Percentiles rank a stretch among this genome's conserved stretches.
Conservation (phyloP, 129 eudicot species). For the Centrapalus pauciflorus region DNA sequence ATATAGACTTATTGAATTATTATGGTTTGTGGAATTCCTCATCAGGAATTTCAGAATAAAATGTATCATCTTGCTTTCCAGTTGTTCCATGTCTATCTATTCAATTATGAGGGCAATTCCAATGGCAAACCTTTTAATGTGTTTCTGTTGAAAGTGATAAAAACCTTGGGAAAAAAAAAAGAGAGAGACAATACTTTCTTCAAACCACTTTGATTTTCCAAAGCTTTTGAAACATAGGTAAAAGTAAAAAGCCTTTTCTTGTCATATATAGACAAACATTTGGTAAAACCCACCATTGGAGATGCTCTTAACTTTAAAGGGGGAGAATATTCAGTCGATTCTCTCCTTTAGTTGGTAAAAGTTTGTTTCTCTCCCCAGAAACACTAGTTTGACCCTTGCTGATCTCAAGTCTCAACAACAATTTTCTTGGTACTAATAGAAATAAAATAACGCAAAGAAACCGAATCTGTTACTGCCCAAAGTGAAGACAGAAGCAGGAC, state of each 20-base stretch:
- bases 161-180: too few species aligned
- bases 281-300: too few species aligned
- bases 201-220: too few species aligned
- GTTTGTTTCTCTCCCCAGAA: conserved; percentile 25
- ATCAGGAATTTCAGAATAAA: conserved; percentile 9
- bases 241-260: too few species aligned
- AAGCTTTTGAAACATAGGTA: too few species aligned
- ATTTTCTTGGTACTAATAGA: conserved; percentile 10
- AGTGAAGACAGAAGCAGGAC: conserved; percentile 94
- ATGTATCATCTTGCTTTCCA: background rate
- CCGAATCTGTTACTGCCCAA: conserved; percentile 76
- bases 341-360: conserved; percentile 30
- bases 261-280: too few species aligned
- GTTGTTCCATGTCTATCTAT: background rate
- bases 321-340: conserved; percentile 42
- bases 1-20: conserved; percentile 2
- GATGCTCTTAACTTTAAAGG: too few species aligned
- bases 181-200: too few species aligned
- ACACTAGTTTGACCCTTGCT: conserved; percentile 25
- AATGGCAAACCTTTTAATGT: background rate
- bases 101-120: too few species aligned
- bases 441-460: conserved; percentile 44
- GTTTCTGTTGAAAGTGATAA: background rate
- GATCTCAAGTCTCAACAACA: conserved; percentile 36
- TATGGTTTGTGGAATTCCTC: conserved; percentile 14